Conservation (phyloP, 2,329 filamentous ascomycete genomes). For the Graphilbum sp. region DNA sequence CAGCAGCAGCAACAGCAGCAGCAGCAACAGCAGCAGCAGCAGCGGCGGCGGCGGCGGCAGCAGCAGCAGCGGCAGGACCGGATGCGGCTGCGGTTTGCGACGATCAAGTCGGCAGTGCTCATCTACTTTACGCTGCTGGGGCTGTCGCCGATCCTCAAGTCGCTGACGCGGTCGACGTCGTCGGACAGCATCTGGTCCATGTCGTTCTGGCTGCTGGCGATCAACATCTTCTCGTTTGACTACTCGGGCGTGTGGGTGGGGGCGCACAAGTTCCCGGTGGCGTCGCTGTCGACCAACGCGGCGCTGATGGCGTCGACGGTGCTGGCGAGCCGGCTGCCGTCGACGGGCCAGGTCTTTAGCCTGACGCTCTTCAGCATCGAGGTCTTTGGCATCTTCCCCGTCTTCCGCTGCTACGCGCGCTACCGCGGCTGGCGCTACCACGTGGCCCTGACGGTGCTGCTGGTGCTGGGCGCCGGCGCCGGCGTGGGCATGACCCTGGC, state of each 20-base stretch:
- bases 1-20: constrained; percentile 14
- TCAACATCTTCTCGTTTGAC: constrained; percentile 97
- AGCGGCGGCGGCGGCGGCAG: constrained; percentile 19
- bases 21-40: constrained; percentile 29
- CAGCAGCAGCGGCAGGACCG: constrained; percentile 21
- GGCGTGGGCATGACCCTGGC: constrained; percentile 52
- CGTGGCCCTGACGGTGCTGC: constrained; percentile 52
- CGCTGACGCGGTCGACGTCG: constrained; percentile 82
- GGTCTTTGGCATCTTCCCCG: constrained; percentile 93
- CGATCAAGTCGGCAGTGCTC: constrained; percentile 78
- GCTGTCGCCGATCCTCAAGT: constrained; percentile 88
- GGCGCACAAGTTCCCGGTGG: constrained; percentile 42
- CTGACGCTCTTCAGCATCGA: constrained; percentile 93
- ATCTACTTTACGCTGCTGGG: constrained; percentile 89
- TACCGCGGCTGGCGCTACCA: constrained; percentile 73
- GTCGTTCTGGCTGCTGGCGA: constrained; percentile 78
- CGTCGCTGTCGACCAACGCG: constrained; percentile 78
- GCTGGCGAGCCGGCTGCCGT: constrained; percentile 73
- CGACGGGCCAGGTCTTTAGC: constrained; percentile 86
- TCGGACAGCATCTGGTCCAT: constrained; percentile 96
- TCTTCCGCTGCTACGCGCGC: constrained; percentile 78
- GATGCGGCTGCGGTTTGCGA: constrained; percentile 45
- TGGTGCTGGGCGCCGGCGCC: constrained; percentile 66
- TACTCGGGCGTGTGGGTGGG: constrained; percentile 54
- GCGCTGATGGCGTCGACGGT: constrained; percentile 94